phyloP scores from a whole-genome alignment of 306 rosid genomes.

The Cotoneaster glaucophyllus region DNA sequence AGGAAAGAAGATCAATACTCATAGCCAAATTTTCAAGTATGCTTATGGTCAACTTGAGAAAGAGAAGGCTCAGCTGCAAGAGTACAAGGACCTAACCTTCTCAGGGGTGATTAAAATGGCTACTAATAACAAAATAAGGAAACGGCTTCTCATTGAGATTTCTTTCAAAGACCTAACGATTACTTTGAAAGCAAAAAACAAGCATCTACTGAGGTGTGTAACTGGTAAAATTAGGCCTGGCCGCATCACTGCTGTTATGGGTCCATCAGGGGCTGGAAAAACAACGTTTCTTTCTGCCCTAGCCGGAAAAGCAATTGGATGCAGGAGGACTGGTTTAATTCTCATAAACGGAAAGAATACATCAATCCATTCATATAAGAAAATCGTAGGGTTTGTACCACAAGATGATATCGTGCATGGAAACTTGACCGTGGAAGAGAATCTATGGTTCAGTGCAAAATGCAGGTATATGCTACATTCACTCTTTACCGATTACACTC shows the following conservation, averaged over 20 bases:
- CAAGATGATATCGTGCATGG: conserved; percentile 98
- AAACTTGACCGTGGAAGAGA: conserved; percentile 95
- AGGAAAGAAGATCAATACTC: conserved; percentile 54
- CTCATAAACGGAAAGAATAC: conserved; percentile 74
- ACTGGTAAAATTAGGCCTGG: conserved; percentile 91
- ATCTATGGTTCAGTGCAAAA: conserved; percentile 95
- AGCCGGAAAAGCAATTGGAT: conserved; percentile 87
- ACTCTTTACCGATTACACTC: conserved; percentile 13
- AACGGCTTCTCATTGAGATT: conserved; percentile 82
- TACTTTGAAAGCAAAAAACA: conserved; percentile 73
- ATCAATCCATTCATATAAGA: conserved; percentile 75
- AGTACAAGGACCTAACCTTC: conserved; percentile 66
- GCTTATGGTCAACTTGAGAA: conserved; percentile 91
- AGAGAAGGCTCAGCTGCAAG: conserved; percentile 86
- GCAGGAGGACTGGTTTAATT: conserved; percentile 63
- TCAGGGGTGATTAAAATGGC: conserved; percentile 82
- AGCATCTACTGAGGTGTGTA: conserved; percentile 71
- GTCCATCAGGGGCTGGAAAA: conserved; percentile 99
- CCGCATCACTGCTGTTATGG: conserved; percentile 91
- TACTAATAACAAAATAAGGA: conserved; percentile 40
- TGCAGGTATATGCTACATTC: conserved; percentile 58
- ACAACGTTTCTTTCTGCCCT: conserved; percentile 88
- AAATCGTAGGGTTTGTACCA: conserved; percentile 95
- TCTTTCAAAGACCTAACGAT: conserved; percentile 79
- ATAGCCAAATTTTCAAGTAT: conserved; percentile 68